Base-by-base conservation (phyloP, 2,329 filamentous ascomycete genomes). In the Aspergillus proliferans region DNA sequence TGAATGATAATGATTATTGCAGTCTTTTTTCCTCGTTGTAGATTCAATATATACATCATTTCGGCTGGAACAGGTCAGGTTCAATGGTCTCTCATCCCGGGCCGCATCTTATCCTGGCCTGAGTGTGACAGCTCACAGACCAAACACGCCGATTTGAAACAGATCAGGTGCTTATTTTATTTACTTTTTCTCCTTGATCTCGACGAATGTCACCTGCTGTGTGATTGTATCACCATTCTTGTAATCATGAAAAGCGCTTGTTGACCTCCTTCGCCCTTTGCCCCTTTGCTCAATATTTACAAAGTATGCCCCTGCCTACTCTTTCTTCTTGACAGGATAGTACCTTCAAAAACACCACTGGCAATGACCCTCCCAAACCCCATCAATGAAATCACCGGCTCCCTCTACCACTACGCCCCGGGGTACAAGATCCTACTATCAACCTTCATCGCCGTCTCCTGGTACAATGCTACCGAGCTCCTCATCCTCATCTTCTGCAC, bases 381-480 rank as follows among this genome's bases (percentile, higher is more conserved):
- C 3, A 52, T 63, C 18, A 58, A 65, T 48, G 65, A 63, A 7
- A 65, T 68, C 12, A 59, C 62, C 2, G 63, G 63, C 7, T 50
- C 54, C n/a, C 56, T 67, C 6, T 60, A 59, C 4, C 48, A 53
- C 34, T 53, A 58, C 28, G 51, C 52, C 33, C 49, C 56, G 9
- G 47, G 52, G 2, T 49, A 64, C 10, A 57, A 60, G 45, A 56
- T 61, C 47, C 54, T 53, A 2, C 50, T 68, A 2, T 46, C 66
- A 14, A 57, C 61, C 15, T 69, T 70, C 49, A 64, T 68, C 50
- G 55, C 61, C 18, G 65, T 81, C 6, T 62, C 71, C 26, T 65
- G 63, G 21, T 73, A 72, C 56, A 75, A 86, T 12, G 77, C 77
- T 1, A 43, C 69, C 48, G 72, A 74, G 52, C 58, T 74, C 8